These are phyloP conservation scores for Lepraria neglecta DNA, from an alignment of 495 filamentous ascomycete species.

Conservation along the genomic window DNA sequence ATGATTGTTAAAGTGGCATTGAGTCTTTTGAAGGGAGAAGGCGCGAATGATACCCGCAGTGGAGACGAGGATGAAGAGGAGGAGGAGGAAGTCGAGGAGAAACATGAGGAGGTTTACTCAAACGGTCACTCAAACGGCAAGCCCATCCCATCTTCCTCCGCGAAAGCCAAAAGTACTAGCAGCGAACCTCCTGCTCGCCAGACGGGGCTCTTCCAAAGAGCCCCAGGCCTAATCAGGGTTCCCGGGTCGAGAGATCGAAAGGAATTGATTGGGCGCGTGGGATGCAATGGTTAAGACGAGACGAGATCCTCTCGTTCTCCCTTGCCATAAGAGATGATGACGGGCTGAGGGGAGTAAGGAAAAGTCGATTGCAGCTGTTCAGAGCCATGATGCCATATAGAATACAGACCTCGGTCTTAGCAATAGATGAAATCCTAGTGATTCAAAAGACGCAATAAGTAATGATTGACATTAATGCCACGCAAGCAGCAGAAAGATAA, in stretches of 20 bases:
- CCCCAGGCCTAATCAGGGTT: conserved; percentile 14
- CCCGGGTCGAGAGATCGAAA: conserved; percentile 16
- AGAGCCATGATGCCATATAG: conserved; percentile 16
- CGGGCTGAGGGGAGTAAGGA: neutral
- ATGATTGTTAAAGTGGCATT: conserved; percentile 79
- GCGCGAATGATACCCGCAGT: conserved; percentile 79
- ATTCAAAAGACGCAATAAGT: no score
- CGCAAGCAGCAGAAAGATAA: no score
- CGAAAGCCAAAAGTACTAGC: conserved; percentile 7
- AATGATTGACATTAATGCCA: no score
- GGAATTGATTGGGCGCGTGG: conserved; percentile 20
- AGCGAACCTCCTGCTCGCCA: conserved; percentile 9
- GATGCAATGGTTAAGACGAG: conserved; percentile 19
- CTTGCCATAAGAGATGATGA: neutral
- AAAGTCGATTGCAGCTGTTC: neutral
- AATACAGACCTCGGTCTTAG: neutral
- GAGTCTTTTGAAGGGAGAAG: conserved; percentile 65
- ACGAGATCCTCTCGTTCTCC: neutral
- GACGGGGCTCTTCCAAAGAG: conserved; percentile 16
- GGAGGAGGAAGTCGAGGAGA: conserved; percentile 40
- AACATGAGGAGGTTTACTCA: conserved; percentile 18
- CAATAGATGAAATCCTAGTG: no score
- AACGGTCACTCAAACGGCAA: conserved; percentile 17
- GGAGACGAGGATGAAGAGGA: conserved; percentile 66
- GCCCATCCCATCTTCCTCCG: neutral